Percentiles rank a stretch among this genome's conserved stretches.
phyloP scores from a whole-genome alignment of 257 asterid genomes.

The Haberlea rhodopensis region DNA sequence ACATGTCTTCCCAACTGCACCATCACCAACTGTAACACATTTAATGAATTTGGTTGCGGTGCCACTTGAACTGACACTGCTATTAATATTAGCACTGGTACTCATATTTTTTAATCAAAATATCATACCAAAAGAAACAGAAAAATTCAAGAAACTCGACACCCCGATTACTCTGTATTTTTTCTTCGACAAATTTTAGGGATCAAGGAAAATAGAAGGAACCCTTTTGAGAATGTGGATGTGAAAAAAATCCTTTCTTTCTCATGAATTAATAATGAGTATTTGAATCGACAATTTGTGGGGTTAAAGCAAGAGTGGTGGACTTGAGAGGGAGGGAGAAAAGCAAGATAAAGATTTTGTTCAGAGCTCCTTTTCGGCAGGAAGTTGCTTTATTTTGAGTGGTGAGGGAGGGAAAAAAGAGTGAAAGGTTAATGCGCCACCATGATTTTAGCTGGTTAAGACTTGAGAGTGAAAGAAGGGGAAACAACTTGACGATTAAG shows the following conservation, averaged over 20 bases:
- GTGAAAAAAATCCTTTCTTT: not conserved
- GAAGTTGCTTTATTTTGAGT: conserved; percentile 51
- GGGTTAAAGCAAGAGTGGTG: conserved; percentile 34
- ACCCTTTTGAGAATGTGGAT: conserved; percentile 16
- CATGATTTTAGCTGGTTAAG: not conserved
- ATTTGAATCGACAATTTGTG: conserved; percentile 21
- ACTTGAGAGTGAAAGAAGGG: not conserved
- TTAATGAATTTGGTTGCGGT: conserved; percentile 48
- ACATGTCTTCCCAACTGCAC: conserved; percentile 59
- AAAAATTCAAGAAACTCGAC: conserved; percentile 8
- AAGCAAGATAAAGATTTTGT: conserved; percentile 33
- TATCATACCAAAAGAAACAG: conserved; percentile 9
- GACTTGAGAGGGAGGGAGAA: conserved; percentile 35
- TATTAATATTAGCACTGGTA: conserved; percentile 14
- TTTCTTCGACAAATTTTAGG: not conserved
- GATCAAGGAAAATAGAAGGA: conserved; percentile 9
- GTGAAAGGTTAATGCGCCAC: conserved; percentile 12
- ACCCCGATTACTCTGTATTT: not conserved
- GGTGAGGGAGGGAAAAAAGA: conserved; percentile 36
- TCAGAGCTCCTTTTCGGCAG: conserved; percentile 23
- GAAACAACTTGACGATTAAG: conserved; percentile 7
- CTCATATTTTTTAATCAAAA: conserved; percentile 39
- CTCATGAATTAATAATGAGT: conserved; percentile 25
- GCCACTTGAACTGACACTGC: conserved; percentile 29
- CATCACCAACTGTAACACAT: conserved; percentile 60